Conservation (phyloP, 78 protist genomes). For the Cavenderia fasciculata region DNA sequence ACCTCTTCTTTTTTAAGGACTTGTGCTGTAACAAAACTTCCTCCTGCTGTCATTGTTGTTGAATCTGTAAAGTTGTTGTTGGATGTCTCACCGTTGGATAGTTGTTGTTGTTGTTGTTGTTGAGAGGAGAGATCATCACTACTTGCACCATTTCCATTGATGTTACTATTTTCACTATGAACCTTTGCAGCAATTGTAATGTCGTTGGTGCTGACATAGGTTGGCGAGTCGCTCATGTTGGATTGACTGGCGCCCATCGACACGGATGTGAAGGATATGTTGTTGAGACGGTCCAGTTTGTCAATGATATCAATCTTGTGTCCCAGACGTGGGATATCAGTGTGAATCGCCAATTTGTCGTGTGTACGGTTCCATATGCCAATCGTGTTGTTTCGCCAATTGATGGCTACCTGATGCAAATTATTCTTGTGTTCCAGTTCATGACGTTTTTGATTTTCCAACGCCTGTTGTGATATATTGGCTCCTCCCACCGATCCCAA, state of each 20-base stretch:
- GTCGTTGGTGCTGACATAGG: constrained; percentile 1
- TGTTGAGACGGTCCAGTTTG: constrained; percentile 25
- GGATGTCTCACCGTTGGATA: neutral
- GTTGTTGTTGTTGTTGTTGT: neutral
- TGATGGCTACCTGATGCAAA: constrained; percentile 68
- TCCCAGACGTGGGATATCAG: constrained; percentile 70
- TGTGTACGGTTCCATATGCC: constrained; percentile 75
- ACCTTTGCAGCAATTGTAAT: no score
- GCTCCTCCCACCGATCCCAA: no score
- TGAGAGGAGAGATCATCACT: neutral
- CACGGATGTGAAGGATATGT: constrained; percentile 26
- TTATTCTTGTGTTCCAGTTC: constrained; percentile 66
- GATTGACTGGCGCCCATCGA: neutral
- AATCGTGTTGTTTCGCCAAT: constrained; percentile 55
- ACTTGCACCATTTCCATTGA: neutral
- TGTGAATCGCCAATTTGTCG: constrained; percentile 73
- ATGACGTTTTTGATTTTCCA: neutral
- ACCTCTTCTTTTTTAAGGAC: constrained; percentile 71
- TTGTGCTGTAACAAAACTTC: constrained; percentile 40
- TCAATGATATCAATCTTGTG: constrained; percentile 71
- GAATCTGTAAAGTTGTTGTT: constrained; percentile 49
- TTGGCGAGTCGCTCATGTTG: neutral
- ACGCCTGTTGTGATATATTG: neutral
- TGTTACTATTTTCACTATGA: neutral
- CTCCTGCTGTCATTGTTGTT: constrained; percentile 49